These are phyloP conservation scores for Boletus rubescentipes DNA, from an alignment of 768 basidiomycete genomes.

Conservation along the genomic window DNA sequence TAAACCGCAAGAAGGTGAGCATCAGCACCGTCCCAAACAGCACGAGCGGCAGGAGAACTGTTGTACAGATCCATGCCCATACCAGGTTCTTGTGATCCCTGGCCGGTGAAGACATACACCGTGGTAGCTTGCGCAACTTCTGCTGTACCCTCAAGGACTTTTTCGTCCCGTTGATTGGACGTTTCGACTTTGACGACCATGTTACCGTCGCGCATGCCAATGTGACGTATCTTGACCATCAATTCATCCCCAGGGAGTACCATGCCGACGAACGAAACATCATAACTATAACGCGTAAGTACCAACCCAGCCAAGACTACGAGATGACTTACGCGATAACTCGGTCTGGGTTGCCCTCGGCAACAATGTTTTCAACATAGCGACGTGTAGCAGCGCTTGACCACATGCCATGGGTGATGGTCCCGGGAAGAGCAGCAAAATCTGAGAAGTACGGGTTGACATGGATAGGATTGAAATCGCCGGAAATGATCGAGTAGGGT, in stretches of 20 bases:
- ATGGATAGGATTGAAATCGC: slow-evolving; percentile 99
- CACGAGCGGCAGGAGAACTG: slow-evolving; percentile 87
- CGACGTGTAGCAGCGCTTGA: slow-evolving; percentile 91
- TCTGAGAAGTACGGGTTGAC: slow-evolving; percentile 98
- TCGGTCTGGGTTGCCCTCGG: slow-evolving; percentile 88
- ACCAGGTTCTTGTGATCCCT: slow-evolving; percentile 95
- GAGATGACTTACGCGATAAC: slow-evolving; percentile 70
- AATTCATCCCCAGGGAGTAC: slow-evolving; percentile 89
- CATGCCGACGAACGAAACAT: slow-evolving; percentile 97
- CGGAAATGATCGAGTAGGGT: slow-evolving; percentile 93
- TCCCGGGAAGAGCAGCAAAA: slow-evolving; percentile 88
- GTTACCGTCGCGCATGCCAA: slow-evolving; percentile 90
- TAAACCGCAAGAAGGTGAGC: slow-evolving; percentile 91
- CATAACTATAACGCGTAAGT: slow-evolving; percentile 54
- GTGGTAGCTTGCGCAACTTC: slow-evolving; percentile 92
- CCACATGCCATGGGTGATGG: slow-evolving; percentile 98
- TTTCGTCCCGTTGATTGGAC: slow-evolving; percentile 80
- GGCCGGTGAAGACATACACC: slow-evolving; percentile 97
- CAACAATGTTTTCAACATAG: slow-evolving; percentile 91
- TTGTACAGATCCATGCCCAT: slow-evolving; percentile 99
- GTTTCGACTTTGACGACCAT: slow-evolving; percentile 91
- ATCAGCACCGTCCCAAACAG: slow-evolving; percentile 97
- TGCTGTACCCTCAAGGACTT: slow-evolving; percentile 88
- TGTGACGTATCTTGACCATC: slow-evolving; percentile 82
- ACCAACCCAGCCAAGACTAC: background rate